Evolutionary conservation across 2,329 filamentous ascomycete species (phyloP).

Genomic region (Onygena corvina): DNA sequence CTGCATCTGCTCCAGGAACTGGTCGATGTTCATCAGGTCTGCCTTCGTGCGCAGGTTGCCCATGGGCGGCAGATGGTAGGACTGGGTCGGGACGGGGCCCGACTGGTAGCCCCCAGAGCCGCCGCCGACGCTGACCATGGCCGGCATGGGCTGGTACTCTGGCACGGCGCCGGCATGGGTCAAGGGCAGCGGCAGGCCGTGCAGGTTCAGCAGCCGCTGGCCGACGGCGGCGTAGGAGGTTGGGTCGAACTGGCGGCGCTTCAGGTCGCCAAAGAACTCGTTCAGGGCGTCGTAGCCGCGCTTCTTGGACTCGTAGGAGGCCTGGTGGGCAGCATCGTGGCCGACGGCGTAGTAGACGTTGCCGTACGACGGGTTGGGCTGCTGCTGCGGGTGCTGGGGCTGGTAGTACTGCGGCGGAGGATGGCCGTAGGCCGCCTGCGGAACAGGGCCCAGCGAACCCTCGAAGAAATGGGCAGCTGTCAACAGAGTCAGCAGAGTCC

Average conservation of each 20-base stretch:
- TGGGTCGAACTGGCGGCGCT: constrained; percentile 81
- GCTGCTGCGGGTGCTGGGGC: constrained; percentile 40
- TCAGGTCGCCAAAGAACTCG: constrained; percentile 87
- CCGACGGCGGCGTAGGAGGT: constrained; percentile 84
- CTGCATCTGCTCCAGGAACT: constrained; percentile 91
- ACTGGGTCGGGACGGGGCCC: constrained; percentile 56
- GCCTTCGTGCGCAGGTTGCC: constrained; percentile 82
- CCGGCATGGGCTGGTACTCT: constrained; percentile 42
- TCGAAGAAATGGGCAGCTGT: constrained; percentile 45
- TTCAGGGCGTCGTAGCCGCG: constrained; percentile 79
- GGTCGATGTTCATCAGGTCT: constrained; percentile 86
- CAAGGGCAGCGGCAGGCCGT: constrained; percentile 52
- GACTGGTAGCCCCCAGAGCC: constrained; percentile 41
- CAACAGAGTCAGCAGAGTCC: constrained; percentile 15
- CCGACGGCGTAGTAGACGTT: constrained; percentile 68
- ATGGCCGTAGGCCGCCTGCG: constrained; percentile 31
- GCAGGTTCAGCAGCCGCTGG: constrained; percentile 71
- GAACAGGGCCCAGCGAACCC: constrained; percentile 39
- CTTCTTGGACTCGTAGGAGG: constrained; percentile 60
- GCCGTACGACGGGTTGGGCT: constrained; percentile 49
- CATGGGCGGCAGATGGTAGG: constrained; percentile 78
- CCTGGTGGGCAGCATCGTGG: constrained; percentile 55
- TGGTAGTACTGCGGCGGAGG: constrained; percentile 40
- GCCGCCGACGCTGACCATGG: constrained; percentile 45
- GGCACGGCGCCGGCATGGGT: constrained; percentile 44